These are phyloP conservation scores for Fusarium sp. DNA, from an alignment of 2,329 filamentous ascomycete species.

Conservation along the genomic window DNA sequence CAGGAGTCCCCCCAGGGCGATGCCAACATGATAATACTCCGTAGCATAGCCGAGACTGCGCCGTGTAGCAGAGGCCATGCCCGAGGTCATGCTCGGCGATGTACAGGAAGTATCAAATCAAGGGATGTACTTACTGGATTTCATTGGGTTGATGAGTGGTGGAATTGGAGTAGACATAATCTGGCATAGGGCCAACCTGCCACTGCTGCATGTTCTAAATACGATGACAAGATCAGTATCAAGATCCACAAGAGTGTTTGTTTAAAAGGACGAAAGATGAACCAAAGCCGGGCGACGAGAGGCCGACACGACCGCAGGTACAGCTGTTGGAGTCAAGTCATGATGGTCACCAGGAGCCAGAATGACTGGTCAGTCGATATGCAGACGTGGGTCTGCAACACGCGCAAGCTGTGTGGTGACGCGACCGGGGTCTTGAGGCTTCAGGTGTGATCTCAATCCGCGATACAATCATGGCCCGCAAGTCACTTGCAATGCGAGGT, in stretches of 20 bases:
- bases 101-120: slow-evolving; percentile 48
- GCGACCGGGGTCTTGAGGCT: slow-evolving; percentile 40
- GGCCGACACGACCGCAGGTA: slow-evolving; percentile 16
- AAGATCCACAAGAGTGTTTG: slow-evolving; percentile 5
- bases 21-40: slow-evolving; percentile 29
- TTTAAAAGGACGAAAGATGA: slow-evolving; percentile 18
- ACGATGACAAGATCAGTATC: slow-evolving; percentile 39
- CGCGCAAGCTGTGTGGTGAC: slow-evolving; percentile 38
- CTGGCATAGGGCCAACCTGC: slow-evolving; percentile 67
- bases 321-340: slow-evolving; percentile 27
- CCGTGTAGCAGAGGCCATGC: slow-evolving; percentile 29
- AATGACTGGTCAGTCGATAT: slow-evolving; percentile 33
- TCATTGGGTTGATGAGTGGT: slow-evolving; percentile 62
- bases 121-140: slow-evolving; percentile 66
- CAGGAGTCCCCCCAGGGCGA: not conserved
- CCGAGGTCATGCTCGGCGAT: slow-evolving; percentile 32
- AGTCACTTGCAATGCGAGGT: not conserved
- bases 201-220: slow-evolving; percentile 66
- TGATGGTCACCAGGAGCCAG: slow-evolving; percentile 13
- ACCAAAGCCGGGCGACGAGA: slow-evolving; percentile 20
- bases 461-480: not conserved
- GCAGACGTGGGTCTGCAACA: slow-evolving; percentile 40
- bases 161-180: slow-evolving; percentile 65
- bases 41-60: slow-evolving; percentile 28
- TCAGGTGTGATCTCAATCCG: slow-evolving; percentile 25